phyloP scores from a whole-genome alignment of 208 protist genomes.

The Leishmania arabica region DNA sequence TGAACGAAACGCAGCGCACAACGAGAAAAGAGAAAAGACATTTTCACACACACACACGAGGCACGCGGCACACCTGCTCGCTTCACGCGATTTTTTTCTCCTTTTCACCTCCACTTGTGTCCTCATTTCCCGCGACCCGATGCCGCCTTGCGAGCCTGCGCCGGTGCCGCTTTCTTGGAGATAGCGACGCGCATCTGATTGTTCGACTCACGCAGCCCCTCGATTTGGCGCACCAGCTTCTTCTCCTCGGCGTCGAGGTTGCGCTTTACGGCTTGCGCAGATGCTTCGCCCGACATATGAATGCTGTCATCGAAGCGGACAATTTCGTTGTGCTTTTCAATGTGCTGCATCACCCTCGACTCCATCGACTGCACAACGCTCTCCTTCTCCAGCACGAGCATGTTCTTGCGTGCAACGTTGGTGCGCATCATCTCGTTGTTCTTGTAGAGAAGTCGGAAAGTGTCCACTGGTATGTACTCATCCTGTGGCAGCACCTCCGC shows the following conservation, averaged over 20 bases:
- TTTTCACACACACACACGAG: not conserved
- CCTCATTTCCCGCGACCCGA: not conserved
- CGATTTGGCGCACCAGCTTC: constrained; percentile 32
- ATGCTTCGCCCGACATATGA: constrained; percentile 18
- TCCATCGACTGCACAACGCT: constrained; percentile 79
- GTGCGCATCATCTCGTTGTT: constrained; percentile 86
- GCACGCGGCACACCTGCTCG: not conserved
- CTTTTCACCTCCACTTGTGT: not conserved
- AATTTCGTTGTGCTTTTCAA: constrained; percentile 55
- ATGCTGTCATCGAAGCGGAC: constrained; percentile 55
- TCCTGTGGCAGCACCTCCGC: constrained; percentile 73
- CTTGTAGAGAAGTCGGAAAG: constrained; percentile 85
- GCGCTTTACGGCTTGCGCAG: constrained; percentile 16
- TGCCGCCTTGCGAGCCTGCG: not conserved
- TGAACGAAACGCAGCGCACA: not conserved
- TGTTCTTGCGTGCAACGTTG: constrained; percentile 87
- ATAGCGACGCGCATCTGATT: constrained; percentile 38
- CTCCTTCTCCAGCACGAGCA: constrained; percentile 91
- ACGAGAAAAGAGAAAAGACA: not conserved
- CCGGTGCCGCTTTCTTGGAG: constrained; percentile 1
- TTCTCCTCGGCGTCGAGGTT: constrained; percentile 32
- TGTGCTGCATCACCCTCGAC: constrained; percentile 60
- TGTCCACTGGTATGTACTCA: constrained; percentile 83
- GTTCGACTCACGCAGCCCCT: constrained; percentile 56
- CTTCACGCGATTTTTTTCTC: not conserved